Evolutionary conservation across 176 grass and related monocot genomes (phyloP), one percentile per base, ranked within the genome.

Genomic region (Eleusine coracana): DNA sequence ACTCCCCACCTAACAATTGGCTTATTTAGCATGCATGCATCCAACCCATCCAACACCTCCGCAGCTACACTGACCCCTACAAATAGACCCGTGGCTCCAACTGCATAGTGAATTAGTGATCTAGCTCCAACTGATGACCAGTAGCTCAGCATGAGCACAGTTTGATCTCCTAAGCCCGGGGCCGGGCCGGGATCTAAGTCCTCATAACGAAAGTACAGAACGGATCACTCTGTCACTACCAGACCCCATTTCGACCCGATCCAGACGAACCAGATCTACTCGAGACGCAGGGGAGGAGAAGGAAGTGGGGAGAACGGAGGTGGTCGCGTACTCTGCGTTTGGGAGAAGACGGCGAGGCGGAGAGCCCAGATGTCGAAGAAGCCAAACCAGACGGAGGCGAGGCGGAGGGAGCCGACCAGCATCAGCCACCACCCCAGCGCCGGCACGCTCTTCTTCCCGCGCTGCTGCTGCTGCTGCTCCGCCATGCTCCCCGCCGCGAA

Each of bases 301-400:
- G 76, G 27, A 44, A 54, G 61, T 7, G 64, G 11, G 15, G 37
- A 36, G 39, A 40, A 1, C 7, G 20, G 10, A 15, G 16, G 17
- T 7, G 10, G 60, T 15, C n/a, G 58, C 81, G 23, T 79, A 94
- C 94, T 94, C 7, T 97, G 34, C 0, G 83, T 78, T 37, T 92
- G 85, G 58, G 94, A 95, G 88, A 98, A 98, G 86, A 98, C 92
- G 70, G 95, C 95, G 65, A 91, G 62, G 56, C 90, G 88, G 25
- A 98, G 84, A 48, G 92, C 95, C 95, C 92, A 95, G 81, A 95
- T 98, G 88, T 95, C 42, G 84, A 93, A 98, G 92, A 98, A 98
- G 61, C 95, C 95, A 71, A 95, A 95, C 95, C 96, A 98, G 45
- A 98, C 90, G 59, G 90, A 94, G 79, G 85, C 88, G 45, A 98